A percentile compares a stretch with the other conserved stretches of the same genome.
Evolutionary conservation across 345 rosid species (phyloP).

Genomic region (Corchorus olitorius): DNA sequence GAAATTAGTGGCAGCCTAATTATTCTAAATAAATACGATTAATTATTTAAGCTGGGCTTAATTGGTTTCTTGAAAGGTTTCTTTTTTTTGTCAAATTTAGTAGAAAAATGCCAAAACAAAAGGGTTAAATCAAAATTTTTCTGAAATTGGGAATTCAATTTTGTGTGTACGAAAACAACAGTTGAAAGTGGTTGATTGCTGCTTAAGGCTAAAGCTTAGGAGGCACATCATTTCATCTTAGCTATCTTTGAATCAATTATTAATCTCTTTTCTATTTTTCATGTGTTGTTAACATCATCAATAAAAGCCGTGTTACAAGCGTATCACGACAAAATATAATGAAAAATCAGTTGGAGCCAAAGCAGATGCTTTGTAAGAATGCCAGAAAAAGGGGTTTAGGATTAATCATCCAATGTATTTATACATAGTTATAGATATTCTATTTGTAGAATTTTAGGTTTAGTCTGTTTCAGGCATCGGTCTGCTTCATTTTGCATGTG

Average conservation of each 20-base stretch:
- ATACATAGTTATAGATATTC: background rate
- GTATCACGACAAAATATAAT: background rate
- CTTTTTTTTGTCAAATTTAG: background rate
- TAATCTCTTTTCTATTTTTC: background rate
- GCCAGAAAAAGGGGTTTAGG: background rate
- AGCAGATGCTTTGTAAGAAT: background rate
- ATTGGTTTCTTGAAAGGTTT: background rate
- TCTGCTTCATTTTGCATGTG: background rate
- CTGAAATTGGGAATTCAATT: background rate
- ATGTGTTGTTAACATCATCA: slow-evolving; percentile 2
- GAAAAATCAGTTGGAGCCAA: background rate
- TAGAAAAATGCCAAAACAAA: background rate
- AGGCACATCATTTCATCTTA: slow-evolving; percentile 1
- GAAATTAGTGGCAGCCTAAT: background rate
- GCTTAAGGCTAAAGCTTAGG: slow-evolving; percentile 1
- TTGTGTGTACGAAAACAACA: background rate
- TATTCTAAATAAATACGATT: no score
- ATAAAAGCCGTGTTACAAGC: background rate
- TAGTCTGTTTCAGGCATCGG: background rate
- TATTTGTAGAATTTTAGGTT: background rate
- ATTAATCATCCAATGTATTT: background rate
- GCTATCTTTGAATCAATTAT: background rate
- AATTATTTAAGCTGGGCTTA: background rate
- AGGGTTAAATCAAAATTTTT: background rate
- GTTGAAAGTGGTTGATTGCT: background rate